These are phyloP conservation scores for Xylaria acuta DNA, from an alignment of 495 filamentous ascomycete genomes.

Conservation along the genomic window DNA sequence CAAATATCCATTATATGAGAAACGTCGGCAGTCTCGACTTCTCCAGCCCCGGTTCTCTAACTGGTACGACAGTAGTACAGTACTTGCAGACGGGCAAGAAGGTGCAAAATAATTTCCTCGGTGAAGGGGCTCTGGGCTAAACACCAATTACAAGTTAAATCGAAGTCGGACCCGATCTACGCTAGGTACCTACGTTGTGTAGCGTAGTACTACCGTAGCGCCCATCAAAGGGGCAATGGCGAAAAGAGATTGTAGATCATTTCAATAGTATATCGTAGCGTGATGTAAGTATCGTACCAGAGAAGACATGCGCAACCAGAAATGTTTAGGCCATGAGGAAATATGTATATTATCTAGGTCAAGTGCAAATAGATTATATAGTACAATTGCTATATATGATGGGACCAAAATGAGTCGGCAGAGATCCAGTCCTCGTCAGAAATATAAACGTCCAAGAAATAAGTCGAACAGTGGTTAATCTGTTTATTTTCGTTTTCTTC, in stretches of 20 bases:
- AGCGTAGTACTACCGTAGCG: neutral
- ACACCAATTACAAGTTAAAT: conserved; percentile 1
- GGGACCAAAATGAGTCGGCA: neutral
- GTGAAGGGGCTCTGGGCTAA: neutral
- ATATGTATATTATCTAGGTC: neutral
- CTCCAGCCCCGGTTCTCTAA: neutral
- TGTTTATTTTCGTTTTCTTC: neutral
- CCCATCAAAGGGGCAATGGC: neutral
- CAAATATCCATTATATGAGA: neutral
- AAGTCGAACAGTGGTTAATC: neutral
- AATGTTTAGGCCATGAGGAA: neutral
- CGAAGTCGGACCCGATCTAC: neutral
- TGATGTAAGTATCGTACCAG: neutral
- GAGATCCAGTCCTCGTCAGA: neutral
- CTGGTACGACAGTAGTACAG: too few species aligned
- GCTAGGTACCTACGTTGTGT: neutral
- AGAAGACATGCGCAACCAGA: neutral
- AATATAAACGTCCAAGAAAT: neutral
- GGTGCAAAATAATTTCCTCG: neutral
- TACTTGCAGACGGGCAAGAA: neutral
- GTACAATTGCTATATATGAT: neutral
- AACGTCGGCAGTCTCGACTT: conserved; percentile 6
- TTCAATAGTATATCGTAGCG: conserved; percentile 9
- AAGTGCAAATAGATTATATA: too few species aligned
- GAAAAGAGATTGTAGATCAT: conserved; percentile 12